Evolutionary conservation across 768 basidiomycete genomes (phyloP).

Genomic region (Gloeophyllum trabeum): DNA sequence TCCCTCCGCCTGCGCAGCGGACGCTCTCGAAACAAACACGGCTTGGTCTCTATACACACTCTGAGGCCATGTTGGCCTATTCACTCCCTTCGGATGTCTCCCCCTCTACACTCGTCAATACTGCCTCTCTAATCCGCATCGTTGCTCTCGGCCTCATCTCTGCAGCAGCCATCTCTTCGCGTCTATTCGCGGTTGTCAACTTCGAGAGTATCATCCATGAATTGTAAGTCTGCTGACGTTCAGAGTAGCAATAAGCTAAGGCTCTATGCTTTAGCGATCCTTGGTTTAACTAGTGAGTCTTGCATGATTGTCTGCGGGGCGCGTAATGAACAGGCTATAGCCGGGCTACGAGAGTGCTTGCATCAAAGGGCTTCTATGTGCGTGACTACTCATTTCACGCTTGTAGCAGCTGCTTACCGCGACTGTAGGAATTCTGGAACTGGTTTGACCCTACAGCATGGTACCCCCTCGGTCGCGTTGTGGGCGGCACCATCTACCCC

Average conservation of each 20-base stretch:
- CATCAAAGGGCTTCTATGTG: constrained; percentile 92
- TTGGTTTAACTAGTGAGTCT: constrained; percentile 96
- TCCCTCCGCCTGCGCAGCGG: no score
- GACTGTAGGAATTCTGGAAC: constrained; percentile 95
- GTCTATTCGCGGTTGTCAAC: constrained; percentile 94
- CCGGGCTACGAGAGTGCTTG: constrained; percentile 86
- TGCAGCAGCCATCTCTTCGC: constrained; percentile 88
- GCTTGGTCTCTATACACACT: no score
- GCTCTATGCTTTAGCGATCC: constrained; percentile 53
- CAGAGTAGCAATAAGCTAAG: not conserved
- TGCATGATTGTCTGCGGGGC: not conserved
- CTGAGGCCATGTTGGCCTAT: constrained; percentile 72
- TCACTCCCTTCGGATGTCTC: constrained; percentile 63
- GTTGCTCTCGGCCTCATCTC: constrained; percentile 86
- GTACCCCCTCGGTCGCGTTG: constrained; percentile 97
- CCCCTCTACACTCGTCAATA: constrained; percentile 67
- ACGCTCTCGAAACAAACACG: no score
- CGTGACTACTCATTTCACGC: constrained; percentile 16
- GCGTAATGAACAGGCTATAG: constrained; percentile 24
- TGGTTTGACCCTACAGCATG: constrained; percentile 99
- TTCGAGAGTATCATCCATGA: constrained; percentile 99
- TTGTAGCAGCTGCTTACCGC: constrained; percentile 6
- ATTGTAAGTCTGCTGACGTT: constrained; percentile 51
- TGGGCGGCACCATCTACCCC: constrained; percentile 97
- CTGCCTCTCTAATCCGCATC: constrained; percentile 84